Evolutionary conservation across 495 filamentous ascomycete species (phyloP), one percentile per base, ranked within the genome.

Genomic region (Aspergillus nanangensis): DNA sequence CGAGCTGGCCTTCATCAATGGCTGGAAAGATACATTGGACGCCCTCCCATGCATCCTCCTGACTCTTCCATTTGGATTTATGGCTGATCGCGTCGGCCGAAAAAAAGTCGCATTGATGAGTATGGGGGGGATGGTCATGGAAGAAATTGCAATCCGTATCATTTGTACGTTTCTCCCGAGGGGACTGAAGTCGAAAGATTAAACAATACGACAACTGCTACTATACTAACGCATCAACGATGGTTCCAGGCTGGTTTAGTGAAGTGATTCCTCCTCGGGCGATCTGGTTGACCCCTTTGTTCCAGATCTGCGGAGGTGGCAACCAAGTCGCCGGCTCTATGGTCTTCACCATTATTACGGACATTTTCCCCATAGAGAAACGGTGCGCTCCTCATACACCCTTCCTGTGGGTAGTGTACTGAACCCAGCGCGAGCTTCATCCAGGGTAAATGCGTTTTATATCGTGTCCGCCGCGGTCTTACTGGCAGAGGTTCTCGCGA

Each of bases 221-320:
- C n/a, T n/a, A n/a, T n/a, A n/a, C n/a, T n/a, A n/a, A n/a, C n/a
- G n/a, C n/a, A n/a, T n/a, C n/a, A n/a, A n/a, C n/a, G n/a, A n/a
- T n/a, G n/a, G n/a, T n/a, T n/a, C n/a, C 7, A 49, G 47, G 47
- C 41, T 45, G 41, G 47, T 44, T 39, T 18, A 43, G 35, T 45
- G 19, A 21, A 24, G 18, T 13, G 17, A 50, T 50, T 15, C 47
- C 47, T 1, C 41, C 21, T 0, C 34, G 41, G 8, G 35, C 34
- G 8, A 23, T 50, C 35, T 50, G 47, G 41, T 39, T 45, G 20
- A 40, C 47, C n/a, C 23, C 41, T 9, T 27, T 50, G 5, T 44
- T 50, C 34, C 47, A 50, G 32, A 34, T 50, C 14, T 24, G 22
- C 25, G 47, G 47, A 17, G 47, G 47, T 24, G 47, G 47, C 3